Base-by-base conservation (phyloP, 2,329 filamentous ascomycete genomes). In the Oidium heveae region DNA sequence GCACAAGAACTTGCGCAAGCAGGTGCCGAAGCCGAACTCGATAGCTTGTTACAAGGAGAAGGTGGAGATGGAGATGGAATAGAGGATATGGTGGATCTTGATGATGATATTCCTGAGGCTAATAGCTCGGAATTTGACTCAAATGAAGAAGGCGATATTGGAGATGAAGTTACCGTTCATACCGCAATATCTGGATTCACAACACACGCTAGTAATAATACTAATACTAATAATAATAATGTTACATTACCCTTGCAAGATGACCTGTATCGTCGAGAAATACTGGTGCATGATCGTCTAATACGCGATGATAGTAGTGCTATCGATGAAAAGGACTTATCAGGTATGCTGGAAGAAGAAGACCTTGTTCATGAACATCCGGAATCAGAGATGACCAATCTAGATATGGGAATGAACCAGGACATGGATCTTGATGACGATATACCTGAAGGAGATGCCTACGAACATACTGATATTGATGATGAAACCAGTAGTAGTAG, bases 391-490 rank as follows among this genome's bases (percentile, higher is more conserved):
- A 57, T 67, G 36, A 66, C 64, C 8, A 58, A 65, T 8, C 61
- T 60, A 8, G 65, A 64, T 51, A 65, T 64, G 33, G 66, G 65
- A 58, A 70, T 76, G 68, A 73, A 73, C 62, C 80, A 82, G 75
- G 79, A 75, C 53, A 77, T 73, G n/a, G 74, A 86, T 63, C 70
- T 86, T 43, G 82, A 86, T 64, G 80, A 78, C 52, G 80, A 82
- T 56, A 75, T 86, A 37, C 80, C 81, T 20, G 79, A 83, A 57
- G 78, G 73, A 10, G 65, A 68, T 28, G 75, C 76, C 60, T 86
- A 86, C 68, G 82, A 87, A 69, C 82, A 86, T 64, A 86, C 83
- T 9, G 83, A 86, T 66, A 82, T 81, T 1, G 82, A 86, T 59
- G 80, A 72, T 9, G 79, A 80, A 53, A 60, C 79, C 53, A 76